Evolutionary conservation across 148 eudicot species (phyloP).

Genomic region (Diospyros kaki): DNA sequence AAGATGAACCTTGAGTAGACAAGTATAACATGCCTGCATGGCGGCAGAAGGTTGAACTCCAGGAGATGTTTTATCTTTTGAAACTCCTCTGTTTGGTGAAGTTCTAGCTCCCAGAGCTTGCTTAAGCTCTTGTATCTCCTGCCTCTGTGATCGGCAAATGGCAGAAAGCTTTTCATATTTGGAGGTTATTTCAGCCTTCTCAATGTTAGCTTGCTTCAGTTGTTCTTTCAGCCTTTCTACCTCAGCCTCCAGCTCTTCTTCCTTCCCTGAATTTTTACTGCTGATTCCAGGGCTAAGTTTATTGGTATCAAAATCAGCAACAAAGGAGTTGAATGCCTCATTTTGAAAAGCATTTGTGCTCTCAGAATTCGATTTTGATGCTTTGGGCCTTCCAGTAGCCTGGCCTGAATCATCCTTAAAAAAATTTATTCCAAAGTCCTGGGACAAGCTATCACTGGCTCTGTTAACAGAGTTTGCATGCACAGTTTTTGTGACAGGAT

Average conservation of each 20-base stretch:
- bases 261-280: constrained; percentile 32
- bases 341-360: constrained; percentile 38
- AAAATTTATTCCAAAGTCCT: constrained; percentile 34
- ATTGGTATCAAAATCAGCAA: constrained; percentile 67
- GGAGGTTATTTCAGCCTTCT: constrained; percentile 73
- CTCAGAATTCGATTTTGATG: constrained; percentile 22
- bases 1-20: not conserved
- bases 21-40: constrained; percentile 43
- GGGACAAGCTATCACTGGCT: constrained; percentile 14
- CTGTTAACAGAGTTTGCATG: constrained; percentile 22
- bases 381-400: constrained; percentile 25
- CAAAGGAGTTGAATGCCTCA: constrained; percentile 69
- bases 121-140: constrained; percentile 92
- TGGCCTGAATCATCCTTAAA: constrained; percentile 31
- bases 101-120: constrained; percentile 61
- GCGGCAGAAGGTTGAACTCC: constrained; percentile 36
- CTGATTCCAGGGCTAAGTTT: constrained; percentile 46
- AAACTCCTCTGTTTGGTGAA: constrained; percentile 43
- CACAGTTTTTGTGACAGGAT: constrained; percentile 19
- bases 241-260: constrained; percentile 56
- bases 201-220: constrained; percentile 63
- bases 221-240: constrained; percentile 66
- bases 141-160: constrained; percentile 87
- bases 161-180: constrained; percentile 90
- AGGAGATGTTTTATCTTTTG: constrained; percentile 32